Evolutionary conservation across 345 rosid species (phyloP).

Genomic region (Hibiscus trionum): DNA sequence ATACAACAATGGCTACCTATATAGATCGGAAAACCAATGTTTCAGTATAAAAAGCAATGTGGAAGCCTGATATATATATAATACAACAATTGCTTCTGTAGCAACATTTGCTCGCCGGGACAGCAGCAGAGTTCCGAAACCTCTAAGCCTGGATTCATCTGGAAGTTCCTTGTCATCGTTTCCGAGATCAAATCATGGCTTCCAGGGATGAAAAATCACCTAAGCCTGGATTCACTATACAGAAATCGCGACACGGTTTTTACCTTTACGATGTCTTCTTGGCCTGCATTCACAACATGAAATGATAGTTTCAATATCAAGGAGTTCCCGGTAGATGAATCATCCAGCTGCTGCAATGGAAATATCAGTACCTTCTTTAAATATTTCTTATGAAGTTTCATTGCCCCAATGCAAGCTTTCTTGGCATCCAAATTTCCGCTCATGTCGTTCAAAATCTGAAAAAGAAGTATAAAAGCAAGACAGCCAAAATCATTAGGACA

Average conservation of each 20-base stretch:
- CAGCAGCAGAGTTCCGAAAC: slow-evolving; percentile 8
- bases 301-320: neutral
- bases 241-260: neutral
- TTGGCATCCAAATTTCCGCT: slow-evolving; percentile 89
- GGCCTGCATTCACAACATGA: slow-evolving; percentile 27
- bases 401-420: slow-evolving; percentile 81
- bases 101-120: slow-evolving; percentile 16
- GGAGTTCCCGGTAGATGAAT: neutral
- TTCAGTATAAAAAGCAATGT: neutral
- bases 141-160: slow-evolving; percentile 9
- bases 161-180: neutral
- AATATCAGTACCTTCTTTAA: slow-evolving; percentile 51
- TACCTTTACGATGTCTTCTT: slow-evolving; percentile 26
- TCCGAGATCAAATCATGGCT: slow-evolving; percentile 6
- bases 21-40: neutral
- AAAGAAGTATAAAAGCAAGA: neutral
- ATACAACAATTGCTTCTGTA: slow-evolving; percentile 1
- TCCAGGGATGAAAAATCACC: neutral
- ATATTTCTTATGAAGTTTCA: slow-evolving; percentile 97
- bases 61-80: slow-evolving; percentile 1
- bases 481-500: neutral
- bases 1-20: slow-evolving; percentile 11
- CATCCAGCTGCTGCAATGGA: neutral
- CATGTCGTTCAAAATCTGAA: slow-evolving; percentile 81
- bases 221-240: neutral